phyloP scores from a whole-genome alignment of 2,329 filamentous ascomycete species.

The Colletotrichum trifolii region DNA sequence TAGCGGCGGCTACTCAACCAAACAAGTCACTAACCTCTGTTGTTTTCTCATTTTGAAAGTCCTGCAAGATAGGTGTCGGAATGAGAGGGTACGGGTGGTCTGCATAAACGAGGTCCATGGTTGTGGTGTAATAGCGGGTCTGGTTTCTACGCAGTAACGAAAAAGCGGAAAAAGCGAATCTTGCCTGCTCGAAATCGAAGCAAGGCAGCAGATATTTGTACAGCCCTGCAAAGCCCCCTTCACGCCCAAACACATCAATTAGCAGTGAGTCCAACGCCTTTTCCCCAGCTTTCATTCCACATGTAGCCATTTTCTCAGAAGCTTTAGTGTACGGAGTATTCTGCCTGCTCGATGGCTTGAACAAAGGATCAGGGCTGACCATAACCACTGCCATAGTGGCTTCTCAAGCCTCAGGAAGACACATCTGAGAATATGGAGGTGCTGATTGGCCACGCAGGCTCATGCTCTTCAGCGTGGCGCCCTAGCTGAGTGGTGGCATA shows the following conservation, averaged over 20 bases:
- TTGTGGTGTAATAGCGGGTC: background rate
- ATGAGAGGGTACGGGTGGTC: conserved; percentile 24
- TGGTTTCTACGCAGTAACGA: too few species aligned
- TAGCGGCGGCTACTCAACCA: background rate
- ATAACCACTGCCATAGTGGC: background rate
- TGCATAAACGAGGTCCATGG: conserved; percentile 16
- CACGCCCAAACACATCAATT: too few species aligned
- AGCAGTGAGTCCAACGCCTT: too few species aligned
- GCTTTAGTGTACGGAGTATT: too few species aligned
- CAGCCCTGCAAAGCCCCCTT: too few species aligned
- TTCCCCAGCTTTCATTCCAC: too few species aligned
- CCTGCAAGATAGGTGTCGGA: conserved; percentile 9
- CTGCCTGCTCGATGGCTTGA: too few species aligned
- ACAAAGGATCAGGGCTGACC: too few species aligned
- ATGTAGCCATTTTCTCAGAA: too few species aligned
- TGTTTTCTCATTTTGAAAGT: conserved; percentile 6
- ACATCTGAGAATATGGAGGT: background rate
- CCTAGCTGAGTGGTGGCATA: conserved; percentile 3
- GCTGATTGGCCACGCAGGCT: background rate
- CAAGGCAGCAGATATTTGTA: too few species aligned
- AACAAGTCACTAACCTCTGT: background rate
- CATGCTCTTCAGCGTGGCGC: conserved; percentile 17
- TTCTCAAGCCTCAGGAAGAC: background rate
- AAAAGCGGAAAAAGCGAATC: too few species aligned
- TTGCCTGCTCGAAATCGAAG: background rate